Evolutionary conservation across 1,284 basidiomycete genomes (phyloP).

Genomic region (Trichosporon sp.): DNA sequence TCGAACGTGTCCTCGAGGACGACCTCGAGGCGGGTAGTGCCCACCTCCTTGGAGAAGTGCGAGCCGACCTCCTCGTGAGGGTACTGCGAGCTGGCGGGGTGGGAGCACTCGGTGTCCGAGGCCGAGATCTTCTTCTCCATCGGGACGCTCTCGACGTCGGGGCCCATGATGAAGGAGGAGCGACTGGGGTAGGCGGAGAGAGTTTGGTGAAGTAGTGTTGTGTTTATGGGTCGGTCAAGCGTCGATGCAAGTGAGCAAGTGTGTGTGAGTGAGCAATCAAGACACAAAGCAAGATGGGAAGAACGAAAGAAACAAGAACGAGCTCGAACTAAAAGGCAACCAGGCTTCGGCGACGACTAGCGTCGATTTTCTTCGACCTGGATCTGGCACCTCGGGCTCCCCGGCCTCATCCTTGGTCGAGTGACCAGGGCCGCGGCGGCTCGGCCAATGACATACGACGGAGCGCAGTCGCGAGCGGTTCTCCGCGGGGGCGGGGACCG

Average conservation of each 20-base stretch:
- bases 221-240: background rate
- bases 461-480: conserved; percentile 6
- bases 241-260: background rate
- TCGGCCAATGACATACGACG: background rate
- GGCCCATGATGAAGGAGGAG: background rate
- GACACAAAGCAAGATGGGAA: background rate
- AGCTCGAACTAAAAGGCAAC: conserved; percentile 8
- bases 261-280: background rate
- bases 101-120: conserved; percentile 5
- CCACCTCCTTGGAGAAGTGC: conserved; percentile 17
- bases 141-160: conserved; percentile 19
- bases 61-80: conserved; percentile 13
- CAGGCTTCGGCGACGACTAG: background rate
- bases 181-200: background rate
- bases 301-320: background rate
- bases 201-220: background rate
- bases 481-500: conserved; percentile 13
- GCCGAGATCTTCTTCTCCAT: conserved; percentile 13
- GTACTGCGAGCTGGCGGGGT: conserved; percentile 5
- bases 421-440: background rate
- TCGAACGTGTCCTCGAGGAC: conserved; percentile 33
- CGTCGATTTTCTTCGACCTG: conserved; percentile 1
- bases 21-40: conserved; percentile 18
- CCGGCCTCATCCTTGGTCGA: background rate
- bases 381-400: conserved; percentile 10